Evolutionary conservation across 2,329 filamentous ascomycete genomes (phyloP), one percentile per base, ranked within the genome.

Genomic region (Cordyceps cateniannulata): DNA sequence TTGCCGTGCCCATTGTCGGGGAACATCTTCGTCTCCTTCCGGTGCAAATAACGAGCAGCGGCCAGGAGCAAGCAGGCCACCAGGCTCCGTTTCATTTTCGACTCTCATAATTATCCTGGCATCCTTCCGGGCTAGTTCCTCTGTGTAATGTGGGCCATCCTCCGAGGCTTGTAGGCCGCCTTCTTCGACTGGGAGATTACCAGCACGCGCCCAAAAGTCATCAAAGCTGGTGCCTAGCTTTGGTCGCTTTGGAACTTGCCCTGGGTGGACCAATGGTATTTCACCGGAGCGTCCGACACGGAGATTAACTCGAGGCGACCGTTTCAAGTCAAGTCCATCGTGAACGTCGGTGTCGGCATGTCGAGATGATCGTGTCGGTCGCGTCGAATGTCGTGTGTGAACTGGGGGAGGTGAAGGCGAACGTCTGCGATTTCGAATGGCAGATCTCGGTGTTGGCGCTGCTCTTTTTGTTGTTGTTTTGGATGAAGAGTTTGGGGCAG

Each of bases 1-100:
- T 69, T 85, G 83, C 66, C 96, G 92, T n/a, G 89, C 86, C 79
- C 91, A 98, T 68, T 95, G 91, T 57, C 83, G 81, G 0, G 85
- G 83, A 0, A 90, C 90, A 67, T 96, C 89, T 61, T 90, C 86
- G 62, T 77, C 78, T 14, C 85, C 79, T 64, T 95, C 90, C 0
- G 90, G 89, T 20, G 86, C 81, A 66, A 90, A 95, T 25, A 88
- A 76, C 2, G 86, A 87, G 70, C 90, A 93, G 62, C 82, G 80
- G 62, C 86, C 85, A 59, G 81, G 77, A 55, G 88, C 91, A 29
- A 97, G 79, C 4, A 92, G 71, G 2, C 91, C 91, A 18, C 92
- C 93, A 5, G 86, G 84, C 67, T 90, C 80, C 3, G 85, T 85
- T 64, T 91, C 93, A 52, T 85, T 77, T 65, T 92, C 85, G 29